Conservation (phyloP, 495 filamentous ascomycete genomes). For the Geopyxis carbonaria region DNA sequence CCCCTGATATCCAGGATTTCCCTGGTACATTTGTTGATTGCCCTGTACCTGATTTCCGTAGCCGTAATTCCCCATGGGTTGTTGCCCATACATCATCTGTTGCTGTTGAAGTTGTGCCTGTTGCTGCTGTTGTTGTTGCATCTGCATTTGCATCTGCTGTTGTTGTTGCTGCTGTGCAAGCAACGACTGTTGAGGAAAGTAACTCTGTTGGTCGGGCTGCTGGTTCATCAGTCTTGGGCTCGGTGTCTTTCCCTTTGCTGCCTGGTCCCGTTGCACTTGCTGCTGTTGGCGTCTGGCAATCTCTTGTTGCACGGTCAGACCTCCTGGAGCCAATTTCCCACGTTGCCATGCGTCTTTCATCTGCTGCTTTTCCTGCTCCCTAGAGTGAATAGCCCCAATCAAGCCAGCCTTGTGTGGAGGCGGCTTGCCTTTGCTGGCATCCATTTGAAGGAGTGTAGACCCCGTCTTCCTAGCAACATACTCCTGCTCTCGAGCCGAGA, state of each 20-base stretch:
- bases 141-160: constrained; percentile 25
- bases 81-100: constrained; percentile 16
- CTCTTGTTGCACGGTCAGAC: constrained; percentile 52
- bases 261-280: constrained; percentile 30
- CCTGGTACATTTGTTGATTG: too few species aligned
- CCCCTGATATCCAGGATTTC: too few species aligned
- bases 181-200: constrained; percentile 19
- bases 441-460: constrained; percentile 59
- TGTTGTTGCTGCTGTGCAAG: constrained; percentile 24
- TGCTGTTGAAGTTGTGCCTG: constrained; percentile 16
- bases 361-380: constrained; percentile 55
- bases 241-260: constrained; percentile 11
- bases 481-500: constrained; percentile 88
- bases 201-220: constrained; percentile 9
- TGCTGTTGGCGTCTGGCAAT: constrained; percentile 57
- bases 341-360: constrained; percentile 39
- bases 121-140: constrained; percentile 15
- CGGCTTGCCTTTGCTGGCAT: constrained; percentile 32
- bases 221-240: constrained; percentile 20
- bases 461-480: constrained; percentile 79
- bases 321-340: constrained; percentile 35
- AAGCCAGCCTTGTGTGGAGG: constrained; percentile 41
- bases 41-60: not conserved
- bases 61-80: too few species aligned
- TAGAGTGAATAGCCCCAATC: constrained; percentile 56